Base-by-base conservation (phyloP, 2,329 filamentous ascomycete species). In the Zymoseptoria brevis region DNA sequence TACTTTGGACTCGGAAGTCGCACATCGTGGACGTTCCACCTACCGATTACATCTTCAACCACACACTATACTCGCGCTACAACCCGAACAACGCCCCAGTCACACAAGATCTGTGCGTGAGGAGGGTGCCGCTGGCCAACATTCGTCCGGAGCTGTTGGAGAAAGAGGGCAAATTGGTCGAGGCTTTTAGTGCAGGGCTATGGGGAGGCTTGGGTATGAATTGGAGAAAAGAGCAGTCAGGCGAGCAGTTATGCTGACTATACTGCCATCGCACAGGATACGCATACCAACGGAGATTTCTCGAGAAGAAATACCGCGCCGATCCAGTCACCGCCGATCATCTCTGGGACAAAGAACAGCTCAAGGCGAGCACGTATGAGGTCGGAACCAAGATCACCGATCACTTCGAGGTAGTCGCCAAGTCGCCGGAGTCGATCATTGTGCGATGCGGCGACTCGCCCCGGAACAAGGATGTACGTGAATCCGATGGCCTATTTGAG, bases 391-490 rank as follows among this genome's bases (percentile, higher is more conserved):
- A 77, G 49, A 81, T 89, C 59, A 87, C 83, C 2, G 85, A 89
- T 69, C 87, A 89, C 72, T 89, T 89, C 68, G 84, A 89, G 71
- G 85, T 89, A 0, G 75, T 89, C 0, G 81, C 85, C 56, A 86
- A 86, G 73, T 85, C 81, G 0, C 75, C 81, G 0, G 79, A 78
- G 6, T 76, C 79, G 9, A 85, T 89, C 60, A 78, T 84, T 0
- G 79, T 89, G 21, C 82, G 87, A 21, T 87, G 83, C 64, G 87
- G 87, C 16, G 87, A 86, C 62, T 83, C 82, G 1, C 87, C 87
- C 0, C 76, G 83, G 21, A 81, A 81, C 51, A 75, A 75, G 51
- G 80, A 76, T 0, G 78, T 82, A 1, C 79, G 87, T 7, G 76
- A 79, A 8, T 82, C 80, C 1, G 87, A 89, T 67, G 87, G 87